Percentiles rank a stretch among this genome's conserved stretches.
phyloP scores from a whole-genome alignment of 73 alveolate species.

The Symbiodinium pilosum region DNA sequence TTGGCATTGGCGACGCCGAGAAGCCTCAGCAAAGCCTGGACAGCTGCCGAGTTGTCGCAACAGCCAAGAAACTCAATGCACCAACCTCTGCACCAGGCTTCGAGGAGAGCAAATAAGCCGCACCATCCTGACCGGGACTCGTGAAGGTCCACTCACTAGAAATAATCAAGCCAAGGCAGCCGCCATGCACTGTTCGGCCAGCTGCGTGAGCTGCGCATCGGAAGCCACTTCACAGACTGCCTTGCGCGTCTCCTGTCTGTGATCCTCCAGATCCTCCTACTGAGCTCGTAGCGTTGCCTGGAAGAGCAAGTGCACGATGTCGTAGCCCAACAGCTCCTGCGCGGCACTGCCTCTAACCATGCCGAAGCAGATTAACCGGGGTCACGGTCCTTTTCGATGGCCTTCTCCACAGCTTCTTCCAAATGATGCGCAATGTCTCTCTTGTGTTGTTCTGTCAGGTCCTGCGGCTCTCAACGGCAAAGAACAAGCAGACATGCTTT shows the following conservation, averaged over 20 bases:
- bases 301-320: conserved; percentile 78
- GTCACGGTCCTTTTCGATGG: conserved; percentile 42
- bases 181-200: conserved; percentile 88
- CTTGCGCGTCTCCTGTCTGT: background rate
- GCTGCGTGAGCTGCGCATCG: conserved; percentile 85
- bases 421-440: conserved; percentile 67
- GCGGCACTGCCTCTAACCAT: background rate
- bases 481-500: background rate
- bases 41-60: too few relatives aligned
- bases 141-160: too few relatives aligned
- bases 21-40: conserved; percentile 63
- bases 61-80: too few relatives aligned
- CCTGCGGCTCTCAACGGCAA: background rate
- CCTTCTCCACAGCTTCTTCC: conserved; percentile 80
- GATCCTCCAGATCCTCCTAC: too few relatives aligned
- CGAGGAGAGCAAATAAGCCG: conserved; percentile 63
- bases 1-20: conserved; percentile 81
- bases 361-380: too few relatives aligned
- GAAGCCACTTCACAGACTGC: conserved; percentile 81
- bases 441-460: conserved; percentile 62
- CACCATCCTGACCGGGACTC: conserved; percentile 90
- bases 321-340: conserved; percentile 80
- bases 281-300: too few relatives aligned
- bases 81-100: conserved; percentile 91
- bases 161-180: background rate